Evolutionary conservation across 2,329 filamentous ascomycete species (phyloP).

Genomic region (Ilyonectria mors-panacis): DNA sequence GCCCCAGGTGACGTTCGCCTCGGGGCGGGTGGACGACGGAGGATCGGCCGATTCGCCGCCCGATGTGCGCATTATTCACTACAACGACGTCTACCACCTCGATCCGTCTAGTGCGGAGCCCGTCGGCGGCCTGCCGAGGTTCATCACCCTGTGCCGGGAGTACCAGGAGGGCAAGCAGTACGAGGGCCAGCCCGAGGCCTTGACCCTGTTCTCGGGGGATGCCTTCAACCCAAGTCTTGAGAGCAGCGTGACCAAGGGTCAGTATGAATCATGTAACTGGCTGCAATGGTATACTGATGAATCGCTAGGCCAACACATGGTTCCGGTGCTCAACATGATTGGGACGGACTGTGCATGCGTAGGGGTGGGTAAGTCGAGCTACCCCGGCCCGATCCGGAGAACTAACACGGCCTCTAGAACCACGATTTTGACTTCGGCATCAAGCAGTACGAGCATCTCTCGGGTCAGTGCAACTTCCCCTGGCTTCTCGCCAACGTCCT

Average conservation of each 20-base stretch:
- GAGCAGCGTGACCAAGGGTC: constrained; percentile 89
- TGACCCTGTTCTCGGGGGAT: constrained; percentile 92
- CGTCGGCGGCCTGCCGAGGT: constrained; percentile 84
- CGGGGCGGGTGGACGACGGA: constrained; percentile 40
- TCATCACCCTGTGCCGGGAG: constrained; percentile 83
- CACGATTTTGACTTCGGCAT: constrained; percentile 96
- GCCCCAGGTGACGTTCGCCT: constrained; percentile 48
- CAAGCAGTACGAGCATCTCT: constrained; percentile 81
- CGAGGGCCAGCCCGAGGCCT: constrained; percentile 72
- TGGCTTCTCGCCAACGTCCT: constrained; percentile 93
- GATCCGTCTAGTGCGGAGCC: constrained; percentile 83
- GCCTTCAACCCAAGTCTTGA: constrained; percentile 93
- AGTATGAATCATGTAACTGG: constrained; percentile 24
- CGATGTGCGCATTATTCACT: constrained; percentile 87
- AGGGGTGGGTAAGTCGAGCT: constrained; percentile 70
- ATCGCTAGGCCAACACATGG: constrained; percentile 81
- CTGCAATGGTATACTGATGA: constrained; percentile 4
- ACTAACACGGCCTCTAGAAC: constrained; percentile 67
- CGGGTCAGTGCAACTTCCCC: constrained; percentile 83
- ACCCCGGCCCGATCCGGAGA: constrained; percentile 32
- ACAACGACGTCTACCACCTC: constrained; percentile 95
- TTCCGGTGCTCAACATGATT: constrained; percentile 84
- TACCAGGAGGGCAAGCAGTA: constrained; percentile 77
- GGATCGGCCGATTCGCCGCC: constrained; percentile 58
- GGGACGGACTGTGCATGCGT: constrained; percentile 86